Conservation (phyloP, 208 protist species). For the Leishmania turanica region DNA sequence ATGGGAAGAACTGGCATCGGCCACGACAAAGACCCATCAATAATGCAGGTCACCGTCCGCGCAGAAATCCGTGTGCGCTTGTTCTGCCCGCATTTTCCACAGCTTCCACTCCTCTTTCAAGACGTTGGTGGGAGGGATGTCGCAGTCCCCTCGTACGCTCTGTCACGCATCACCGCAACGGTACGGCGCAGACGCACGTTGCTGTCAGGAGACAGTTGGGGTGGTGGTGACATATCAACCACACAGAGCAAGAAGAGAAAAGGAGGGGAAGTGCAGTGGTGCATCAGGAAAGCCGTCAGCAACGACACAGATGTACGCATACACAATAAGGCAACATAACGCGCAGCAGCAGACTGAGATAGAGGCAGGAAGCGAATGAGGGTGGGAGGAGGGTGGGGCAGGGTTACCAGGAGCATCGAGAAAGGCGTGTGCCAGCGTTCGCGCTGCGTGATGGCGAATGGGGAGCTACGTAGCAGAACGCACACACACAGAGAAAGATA, state of each 20-base stretch:
- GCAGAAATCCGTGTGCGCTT: neutral
- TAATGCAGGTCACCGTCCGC: neutral
- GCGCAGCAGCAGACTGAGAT: neutral
- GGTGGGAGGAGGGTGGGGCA: neutral
- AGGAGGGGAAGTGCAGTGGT: neutral
- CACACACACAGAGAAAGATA: neutral
- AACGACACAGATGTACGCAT: neutral
- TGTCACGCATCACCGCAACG: neutral
- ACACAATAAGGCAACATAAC: neutral
- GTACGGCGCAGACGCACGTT: neutral
- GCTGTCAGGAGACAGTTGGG: neutral
- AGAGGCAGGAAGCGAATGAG: neutral
- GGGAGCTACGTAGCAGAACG: neutral
- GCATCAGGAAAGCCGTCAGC: neutral
- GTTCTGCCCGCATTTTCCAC: neutral
- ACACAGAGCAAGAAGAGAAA: neutral
- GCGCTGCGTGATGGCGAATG: neutral
- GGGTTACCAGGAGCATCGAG: neutral
- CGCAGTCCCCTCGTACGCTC: neutral
- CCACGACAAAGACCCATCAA: neutral
- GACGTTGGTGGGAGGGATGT: neutral
- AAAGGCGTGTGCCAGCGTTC: neutral
- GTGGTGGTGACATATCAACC: neutral
- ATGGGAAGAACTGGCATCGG: neutral
- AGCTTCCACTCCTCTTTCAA: neutral